Conservation (phyloP, 257 asterid genomes). For the Anisodus tanguticus region DNA sequence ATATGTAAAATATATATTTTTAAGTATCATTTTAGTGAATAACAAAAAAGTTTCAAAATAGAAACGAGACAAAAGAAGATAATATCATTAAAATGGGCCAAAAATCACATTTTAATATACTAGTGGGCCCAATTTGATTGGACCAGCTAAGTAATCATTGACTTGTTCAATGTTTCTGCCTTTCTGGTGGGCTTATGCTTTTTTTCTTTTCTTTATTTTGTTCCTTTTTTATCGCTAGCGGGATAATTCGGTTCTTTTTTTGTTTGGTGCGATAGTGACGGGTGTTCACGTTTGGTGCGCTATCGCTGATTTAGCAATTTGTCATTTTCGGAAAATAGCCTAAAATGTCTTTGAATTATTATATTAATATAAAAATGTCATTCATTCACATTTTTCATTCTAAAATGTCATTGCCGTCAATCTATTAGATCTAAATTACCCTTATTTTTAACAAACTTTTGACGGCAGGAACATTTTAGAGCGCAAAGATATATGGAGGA, state of each 20-base stretch:
- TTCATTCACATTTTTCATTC: too few relatives aligned
- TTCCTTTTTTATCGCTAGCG: not conserved
- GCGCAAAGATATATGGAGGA: too few relatives aligned
- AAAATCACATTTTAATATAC: not conserved
- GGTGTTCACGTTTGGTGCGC: not conserved
- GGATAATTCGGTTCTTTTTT: not conserved
- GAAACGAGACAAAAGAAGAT: not conserved
- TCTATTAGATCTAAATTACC: too few relatives aligned
- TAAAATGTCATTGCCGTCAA: too few relatives aligned
- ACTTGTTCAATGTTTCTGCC: not conserved
- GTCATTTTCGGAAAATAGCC: too few relatives aligned
- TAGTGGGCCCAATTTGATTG: not conserved
- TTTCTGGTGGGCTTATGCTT: not conserved
- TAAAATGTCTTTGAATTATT: too few relatives aligned
- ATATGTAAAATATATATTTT: too few relatives aligned
- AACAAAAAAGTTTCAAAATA: too few relatives aligned
- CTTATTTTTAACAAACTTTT: too few relatives aligned
- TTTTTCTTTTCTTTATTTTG: not conserved
- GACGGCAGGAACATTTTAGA: too few relatives aligned
- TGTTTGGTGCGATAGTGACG: constrained; percentile 1
- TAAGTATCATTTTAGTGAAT: too few relatives aligned
- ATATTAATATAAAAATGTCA: too few relatives aligned
- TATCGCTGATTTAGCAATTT: not conserved
- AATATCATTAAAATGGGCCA: not conserved
- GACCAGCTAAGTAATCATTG: not conserved